Evolutionary conservation across 1,284 basidiomycete species (phyloP).

Genomic region (Spongispora temasekensis): DNA sequence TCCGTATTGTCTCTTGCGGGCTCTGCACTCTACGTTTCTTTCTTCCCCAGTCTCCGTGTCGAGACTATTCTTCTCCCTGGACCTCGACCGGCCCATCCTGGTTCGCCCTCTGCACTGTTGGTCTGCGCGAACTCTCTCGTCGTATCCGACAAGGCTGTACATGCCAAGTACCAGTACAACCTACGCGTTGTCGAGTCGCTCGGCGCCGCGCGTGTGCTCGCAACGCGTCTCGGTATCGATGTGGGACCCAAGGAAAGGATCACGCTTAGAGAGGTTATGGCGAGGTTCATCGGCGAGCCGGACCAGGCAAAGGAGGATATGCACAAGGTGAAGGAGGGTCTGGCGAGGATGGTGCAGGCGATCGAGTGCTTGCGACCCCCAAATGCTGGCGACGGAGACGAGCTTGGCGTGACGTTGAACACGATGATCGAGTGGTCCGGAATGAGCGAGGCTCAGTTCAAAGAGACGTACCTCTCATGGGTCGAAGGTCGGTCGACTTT

Average conservation of each 20-base stretch:
- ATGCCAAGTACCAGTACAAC: conserved; percentile 80
- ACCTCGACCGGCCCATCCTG: conserved; percentile 34
- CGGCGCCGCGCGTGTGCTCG: conserved; percentile 73
- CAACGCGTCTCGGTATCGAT: conserved; percentile 51
- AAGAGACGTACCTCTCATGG: conserved; percentile 72
- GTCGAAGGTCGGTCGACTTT: conserved; percentile 60
- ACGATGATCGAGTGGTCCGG: conserved; percentile 74
- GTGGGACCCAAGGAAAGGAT: conserved; percentile 49
- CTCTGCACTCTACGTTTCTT: conserved; percentile 77
- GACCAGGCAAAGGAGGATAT: conserved; percentile 43
- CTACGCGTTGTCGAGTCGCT: conserved; percentile 86
- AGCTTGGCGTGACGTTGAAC: conserved; percentile 64
- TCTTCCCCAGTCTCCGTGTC: conserved; percentile 74
- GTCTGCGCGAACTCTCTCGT: conserved; percentile 86
- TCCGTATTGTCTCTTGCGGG: conserved; percentile 72
- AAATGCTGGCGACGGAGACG: conserved; percentile 31
- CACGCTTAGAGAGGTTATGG: conserved; percentile 54
- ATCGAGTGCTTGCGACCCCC: conserved; percentile 56
- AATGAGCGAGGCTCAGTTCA: conserved; percentile 56
- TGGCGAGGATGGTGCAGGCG: conserved; percentile 50
- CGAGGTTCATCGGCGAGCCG: conserved; percentile 47
- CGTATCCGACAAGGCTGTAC: conserved; percentile 79
- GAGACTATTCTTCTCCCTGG: conserved; percentile 63
- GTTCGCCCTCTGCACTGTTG: conserved; percentile 50
- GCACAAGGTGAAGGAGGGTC: conserved; percentile 46